Evolutionary conservation across 2,329 filamentous ascomycete species (phyloP), one percentile per base, ranked within the genome.

Genomic region (Epichloe glyceriae): DNA sequence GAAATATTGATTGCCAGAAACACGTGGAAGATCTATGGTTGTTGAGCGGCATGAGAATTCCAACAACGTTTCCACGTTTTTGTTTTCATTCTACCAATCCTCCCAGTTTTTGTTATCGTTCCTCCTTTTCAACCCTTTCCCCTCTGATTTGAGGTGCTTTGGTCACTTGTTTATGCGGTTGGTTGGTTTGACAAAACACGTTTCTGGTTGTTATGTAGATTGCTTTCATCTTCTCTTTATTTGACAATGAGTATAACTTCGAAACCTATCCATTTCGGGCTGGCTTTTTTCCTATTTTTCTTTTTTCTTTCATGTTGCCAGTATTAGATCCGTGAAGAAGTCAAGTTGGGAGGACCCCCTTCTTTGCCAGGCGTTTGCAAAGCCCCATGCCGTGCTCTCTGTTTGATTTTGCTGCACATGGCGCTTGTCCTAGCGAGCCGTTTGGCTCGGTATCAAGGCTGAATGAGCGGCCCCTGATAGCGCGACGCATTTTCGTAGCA

Each of bases 211-310:
- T 53, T 52, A 50, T 57, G 56, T 64, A 65, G 62, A 66, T 54
- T 60, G 53, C 54, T 63, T 60, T 54, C 43, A 61, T 64, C 63
- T 64, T 66, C 61, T 50, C 30, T 37, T 53, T 50, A 38, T 33
- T 51, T 52, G 30, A 50, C 45, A 51, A 49, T 43, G 30, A 42
- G 19, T 42, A 42, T 19, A 42, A 8, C 12, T 17, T 12, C 8
- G 20, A n/a, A 12, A 12, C 6, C 10, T 15, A 5, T 19, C 19
- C 10, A 42, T 14, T 6, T 20, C 20, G 40, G 19, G 26, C 11
- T 22, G 19, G 12, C 5, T 2, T 17, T 40, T 4, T 11, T 30
- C 4, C 1, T 10, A 22, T 22, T 7, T 2, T 6, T 22, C 22
- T 30, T 2, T 30, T 30, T 4, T 26, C 3, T 30, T 4, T 4